Conservation (phyloP, 169 alveolate genomes). For the Theileria orientalis region DNA sequence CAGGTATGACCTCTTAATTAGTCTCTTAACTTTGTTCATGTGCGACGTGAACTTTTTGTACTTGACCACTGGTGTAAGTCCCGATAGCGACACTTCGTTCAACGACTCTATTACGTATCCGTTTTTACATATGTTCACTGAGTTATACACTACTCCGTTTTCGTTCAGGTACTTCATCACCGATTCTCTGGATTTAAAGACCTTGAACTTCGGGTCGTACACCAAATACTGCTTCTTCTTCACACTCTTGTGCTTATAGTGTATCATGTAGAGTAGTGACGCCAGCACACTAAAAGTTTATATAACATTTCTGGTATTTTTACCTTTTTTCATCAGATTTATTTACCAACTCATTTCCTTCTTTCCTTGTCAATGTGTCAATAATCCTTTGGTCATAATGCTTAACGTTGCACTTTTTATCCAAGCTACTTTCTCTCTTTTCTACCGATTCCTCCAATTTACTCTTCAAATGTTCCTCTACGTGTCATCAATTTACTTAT, state of each 20-base stretch:
- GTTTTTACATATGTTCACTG: slow-evolving; percentile 29
- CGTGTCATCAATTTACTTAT: too few species aligned
- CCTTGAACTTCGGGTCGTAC: slow-evolving; percentile 52
- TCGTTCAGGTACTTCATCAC: slow-evolving; percentile 41
- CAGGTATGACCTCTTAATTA: slow-evolving; percentile 25
- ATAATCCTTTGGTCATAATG: not conserved
- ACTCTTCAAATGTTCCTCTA: too few species aligned
- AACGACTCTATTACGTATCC: slow-evolving; percentile 54
- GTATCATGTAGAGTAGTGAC: slow-evolving; percentile 38
- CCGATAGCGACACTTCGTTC: slow-evolving; percentile 29
- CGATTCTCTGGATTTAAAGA: slow-evolving; percentile 42
- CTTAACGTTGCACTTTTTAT: not conserved
- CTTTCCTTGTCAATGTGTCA: too few species aligned
- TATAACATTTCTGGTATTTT: not conserved
- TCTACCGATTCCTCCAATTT: not conserved
- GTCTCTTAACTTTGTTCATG: slow-evolving; percentile 9
- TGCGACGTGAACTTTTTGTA: slow-evolving; percentile 22
- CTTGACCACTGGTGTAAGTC: slow-evolving; percentile 14
- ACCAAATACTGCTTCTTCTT: slow-evolving; percentile 50
- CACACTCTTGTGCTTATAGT: slow-evolving; percentile 18
- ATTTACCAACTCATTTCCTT: not conserved
- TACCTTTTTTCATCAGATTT: not conserved
- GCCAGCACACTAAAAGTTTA: not conserved
- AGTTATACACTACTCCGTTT: slow-evolving; percentile 26
- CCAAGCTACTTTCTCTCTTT: not conserved